These are phyloP conservation scores for Aspergillus melleus DNA, from an alignment of 2,329 filamentous ascomycete genomes.

Conservation along the genomic window DNA sequence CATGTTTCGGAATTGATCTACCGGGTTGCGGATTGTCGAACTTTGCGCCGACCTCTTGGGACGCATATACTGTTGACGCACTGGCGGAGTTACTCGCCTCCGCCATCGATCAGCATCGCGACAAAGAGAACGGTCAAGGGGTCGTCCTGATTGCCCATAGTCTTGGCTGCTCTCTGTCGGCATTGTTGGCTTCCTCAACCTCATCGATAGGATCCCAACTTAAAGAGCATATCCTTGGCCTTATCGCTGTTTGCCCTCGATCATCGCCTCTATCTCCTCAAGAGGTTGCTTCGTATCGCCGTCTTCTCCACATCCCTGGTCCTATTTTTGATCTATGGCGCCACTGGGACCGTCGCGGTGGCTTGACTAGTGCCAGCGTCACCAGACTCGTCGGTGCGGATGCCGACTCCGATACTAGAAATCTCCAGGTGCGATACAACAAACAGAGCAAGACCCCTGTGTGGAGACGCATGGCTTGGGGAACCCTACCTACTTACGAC, in stretches of 20 bases:
- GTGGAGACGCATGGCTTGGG: constrained; percentile 78
- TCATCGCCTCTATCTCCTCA: constrained; percentile 62
- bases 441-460: constrained; percentile 78
- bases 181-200: constrained; percentile 65
- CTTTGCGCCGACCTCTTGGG: constrained; percentile 69
- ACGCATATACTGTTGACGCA: constrained; percentile 76
- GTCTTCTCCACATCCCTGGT: constrained; percentile 65
- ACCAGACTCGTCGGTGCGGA: constrained; percentile 62
- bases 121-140: constrained; percentile 64
- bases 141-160: constrained; percentile 85
- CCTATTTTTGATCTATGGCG: constrained; percentile 73
- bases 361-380: constrained; percentile 75
- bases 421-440: constrained; percentile 58
- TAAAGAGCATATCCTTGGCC: constrained; percentile 67
- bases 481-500: constrained; percentile 63
- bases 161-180: constrained; percentile 79
- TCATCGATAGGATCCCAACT: constrained; percentile 55
- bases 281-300: constrained; percentile 53
- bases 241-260: constrained; percentile 80
- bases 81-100: constrained; percentile 72
- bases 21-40: constrained; percentile 84
- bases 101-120: constrained; percentile 72
- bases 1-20: constrained; percentile 84
- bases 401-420: constrained; percentile 43
- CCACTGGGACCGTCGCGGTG: constrained; percentile 75